Conservation (phyloP, 2,329 filamentous ascomycete species). For the Spiromastix sp. region DNA sequence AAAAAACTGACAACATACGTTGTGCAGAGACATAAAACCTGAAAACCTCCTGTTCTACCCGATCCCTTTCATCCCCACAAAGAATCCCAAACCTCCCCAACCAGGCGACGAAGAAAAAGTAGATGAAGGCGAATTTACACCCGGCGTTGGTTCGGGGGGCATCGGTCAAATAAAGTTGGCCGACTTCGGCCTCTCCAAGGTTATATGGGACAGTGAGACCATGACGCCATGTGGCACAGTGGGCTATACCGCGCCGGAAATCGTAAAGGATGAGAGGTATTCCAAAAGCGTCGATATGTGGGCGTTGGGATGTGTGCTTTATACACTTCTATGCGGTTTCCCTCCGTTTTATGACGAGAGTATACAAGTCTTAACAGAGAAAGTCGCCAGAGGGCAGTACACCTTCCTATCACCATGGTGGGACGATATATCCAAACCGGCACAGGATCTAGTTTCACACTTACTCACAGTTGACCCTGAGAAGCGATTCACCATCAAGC, state of each 20-base stretch:
- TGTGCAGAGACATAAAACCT: slow-evolving; percentile 82
- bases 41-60: slow-evolving; percentile 94
- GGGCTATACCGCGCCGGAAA: slow-evolving; percentile 94
- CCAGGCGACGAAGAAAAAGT: slow-evolving; percentile 94
- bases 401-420: slow-evolving; percentile 98
- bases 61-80: slow-evolving; percentile 69
- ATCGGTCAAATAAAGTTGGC: slow-evolving; percentile 96
- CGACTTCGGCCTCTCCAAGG: slow-evolving; percentile 94
- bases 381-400: slow-evolving; percentile 92
- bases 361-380: slow-evolving; percentile 92
- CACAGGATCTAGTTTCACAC: slow-evolving; percentile 88
- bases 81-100: slow-evolving; percentile 65
- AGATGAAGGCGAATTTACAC: slow-evolving; percentile 88
- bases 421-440: slow-evolving; percentile 94
- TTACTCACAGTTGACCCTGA: slow-evolving; percentile 89
- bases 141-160: slow-evolving; percentile 71
- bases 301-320: slow-evolving; percentile 92
- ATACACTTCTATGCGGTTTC: slow-evolving; percentile 93
- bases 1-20: slow-evolving; percentile 26
- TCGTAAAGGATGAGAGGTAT: slow-evolving; percentile 97
- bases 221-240: slow-evolving; percentile 99
- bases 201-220: slow-evolving; percentile 95
- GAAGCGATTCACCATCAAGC: slow-evolving; percentile 83
- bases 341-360: slow-evolving; percentile 98
- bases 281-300: slow-evolving; percentile 99